Percentiles rank a stretch among this genome's conserved stretches.
Evolutionary conservation across 257 asterid species (phyloP).

Genomic region (Przewalskia tangutica): DNA sequence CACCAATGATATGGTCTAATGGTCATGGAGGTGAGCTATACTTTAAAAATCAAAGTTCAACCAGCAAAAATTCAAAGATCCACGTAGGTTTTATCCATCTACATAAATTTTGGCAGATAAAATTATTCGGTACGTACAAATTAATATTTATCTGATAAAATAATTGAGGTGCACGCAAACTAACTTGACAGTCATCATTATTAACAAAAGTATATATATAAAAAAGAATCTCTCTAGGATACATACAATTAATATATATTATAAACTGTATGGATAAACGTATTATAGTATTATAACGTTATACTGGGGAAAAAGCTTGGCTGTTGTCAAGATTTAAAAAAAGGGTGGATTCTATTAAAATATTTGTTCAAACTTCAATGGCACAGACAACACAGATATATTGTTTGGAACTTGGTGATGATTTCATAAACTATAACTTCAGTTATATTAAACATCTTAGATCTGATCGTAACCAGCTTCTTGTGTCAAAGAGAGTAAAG

Average conservation of each 20-base stretch:
- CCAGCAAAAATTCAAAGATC: too few species aligned
- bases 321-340: background rate
- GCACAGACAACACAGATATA: background rate
- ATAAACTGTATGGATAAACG: background rate
- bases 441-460: background rate
- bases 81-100: too few species aligned
- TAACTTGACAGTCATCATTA: background rate
- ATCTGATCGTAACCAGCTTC: background rate
- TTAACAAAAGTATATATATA: background rate
- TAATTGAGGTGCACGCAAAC: background rate
- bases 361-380: conserved; percentile 4
- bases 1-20: too few species aligned
- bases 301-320: background rate
- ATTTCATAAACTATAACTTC: background rate
- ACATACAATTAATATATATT: background rate
- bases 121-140: too few species aligned
- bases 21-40: too few species aligned
- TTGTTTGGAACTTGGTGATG: background rate
- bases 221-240: background rate
- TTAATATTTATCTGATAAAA: background rate
- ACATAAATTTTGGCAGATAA: too few species aligned
- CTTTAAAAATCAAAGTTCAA: too few species aligned
- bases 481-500: background rate
- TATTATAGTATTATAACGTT: background rate
- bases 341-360: background rate